These are phyloP conservation scores for Combretum micranthum DNA, from an alignment of 345 rosid species.

Conservation along the genomic window DNA sequence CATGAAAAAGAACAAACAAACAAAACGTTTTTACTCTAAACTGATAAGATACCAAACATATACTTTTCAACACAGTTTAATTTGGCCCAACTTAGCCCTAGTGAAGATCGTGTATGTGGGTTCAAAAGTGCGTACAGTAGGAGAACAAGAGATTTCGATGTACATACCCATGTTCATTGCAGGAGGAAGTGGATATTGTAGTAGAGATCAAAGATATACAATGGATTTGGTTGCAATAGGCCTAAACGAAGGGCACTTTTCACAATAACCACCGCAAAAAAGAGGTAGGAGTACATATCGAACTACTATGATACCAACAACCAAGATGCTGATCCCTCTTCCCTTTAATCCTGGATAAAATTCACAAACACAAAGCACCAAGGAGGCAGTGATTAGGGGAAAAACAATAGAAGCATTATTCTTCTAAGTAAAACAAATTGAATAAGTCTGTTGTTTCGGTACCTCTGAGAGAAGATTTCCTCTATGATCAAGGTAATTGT, in stretches of 20 bases:
- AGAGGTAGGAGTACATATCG: conserved; percentile 30
- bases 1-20: no score
- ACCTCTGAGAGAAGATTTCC: conserved; percentile 38
- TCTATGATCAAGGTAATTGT: conserved; percentile 30
- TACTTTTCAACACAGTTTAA: no score
- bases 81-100: no score
- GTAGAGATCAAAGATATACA: conserved; percentile 43
- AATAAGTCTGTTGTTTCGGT: neutral
- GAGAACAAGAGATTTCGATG: no score
- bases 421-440: no score
- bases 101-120: no score
- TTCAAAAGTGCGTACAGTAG: no score
- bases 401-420: neutral
- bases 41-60: no score
- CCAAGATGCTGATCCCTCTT: conserved; percentile 8
- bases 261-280: conserved; percentile 24
- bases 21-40: no score
- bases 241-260: conserved; percentile 32
- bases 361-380: neutral
- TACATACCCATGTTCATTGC: conserved; percentile 41
- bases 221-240: conserved; percentile 26
- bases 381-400: neutral
- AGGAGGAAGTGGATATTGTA: conserved; percentile 54
- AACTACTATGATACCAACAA: conserved; percentile 30
- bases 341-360: conserved; percentile 35